Conservation (phyloP, 345 rosid genomes). For the Rhizophora mangle region DNA sequence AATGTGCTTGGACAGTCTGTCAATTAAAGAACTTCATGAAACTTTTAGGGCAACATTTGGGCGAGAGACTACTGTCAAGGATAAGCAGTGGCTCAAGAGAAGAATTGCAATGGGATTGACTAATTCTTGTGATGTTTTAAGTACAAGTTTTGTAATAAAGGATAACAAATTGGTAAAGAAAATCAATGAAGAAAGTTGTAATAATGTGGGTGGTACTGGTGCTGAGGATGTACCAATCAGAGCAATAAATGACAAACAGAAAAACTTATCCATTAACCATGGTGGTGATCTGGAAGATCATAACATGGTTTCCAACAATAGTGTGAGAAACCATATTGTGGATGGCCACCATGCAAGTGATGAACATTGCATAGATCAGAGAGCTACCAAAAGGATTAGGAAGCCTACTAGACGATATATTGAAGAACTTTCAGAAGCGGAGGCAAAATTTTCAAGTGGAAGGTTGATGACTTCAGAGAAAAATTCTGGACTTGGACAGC, state of each 20-base stretch:
- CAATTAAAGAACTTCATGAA: constrained; percentile 86
- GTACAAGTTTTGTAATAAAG: constrained; percentile 43
- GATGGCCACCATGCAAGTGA: constrained; percentile 43
- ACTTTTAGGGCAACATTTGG: constrained; percentile 82
- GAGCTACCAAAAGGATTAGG: constrained; percentile 68
- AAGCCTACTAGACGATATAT: constrained; percentile 84
- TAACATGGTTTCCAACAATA: constrained; percentile 31
- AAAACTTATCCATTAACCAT: constrained; percentile 33
- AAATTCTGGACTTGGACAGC: constrained; percentile 30
- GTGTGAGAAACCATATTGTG: constrained; percentile 29
- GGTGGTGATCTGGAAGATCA: constrained; percentile 33
- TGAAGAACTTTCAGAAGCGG: constrained; percentile 76
- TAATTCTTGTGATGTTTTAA: constrained; percentile 61
- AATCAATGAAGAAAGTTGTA: constrained; percentile 37
- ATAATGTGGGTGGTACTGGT: constrained; percentile 26
- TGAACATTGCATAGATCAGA: constrained; percentile 48
- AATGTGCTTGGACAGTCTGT: constrained; percentile 59
- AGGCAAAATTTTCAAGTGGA: constrained; percentile 44
- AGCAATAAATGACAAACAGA: constrained; percentile 23
- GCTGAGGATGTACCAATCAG: constrained; percentile 26
- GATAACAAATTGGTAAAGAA: constrained; percentile 48
- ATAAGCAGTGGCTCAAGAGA: constrained; percentile 86
- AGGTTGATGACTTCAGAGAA: constrained; percentile 37
- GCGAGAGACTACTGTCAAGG: constrained; percentile 87
- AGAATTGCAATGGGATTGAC: constrained; percentile 78